Conservation (phyloP, 208 protist species). For the Leptomonas pyrrhocoris region DNA sequence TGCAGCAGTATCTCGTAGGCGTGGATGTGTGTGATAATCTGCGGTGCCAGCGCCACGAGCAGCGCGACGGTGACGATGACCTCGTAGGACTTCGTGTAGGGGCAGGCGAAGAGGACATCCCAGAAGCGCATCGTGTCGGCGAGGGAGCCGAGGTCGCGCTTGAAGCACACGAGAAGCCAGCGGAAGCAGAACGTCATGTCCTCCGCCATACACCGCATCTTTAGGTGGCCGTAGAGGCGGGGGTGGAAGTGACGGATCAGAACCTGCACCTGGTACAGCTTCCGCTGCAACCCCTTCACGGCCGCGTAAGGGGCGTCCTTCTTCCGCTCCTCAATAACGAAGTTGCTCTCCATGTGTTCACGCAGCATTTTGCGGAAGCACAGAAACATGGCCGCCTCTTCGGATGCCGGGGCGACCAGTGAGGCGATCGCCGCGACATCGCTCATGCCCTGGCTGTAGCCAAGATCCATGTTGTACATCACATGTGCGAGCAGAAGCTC, state of each 20-base stretch:
- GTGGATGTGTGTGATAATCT: slow-evolving; percentile 56
- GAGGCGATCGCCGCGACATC: slow-evolving; percentile 76
- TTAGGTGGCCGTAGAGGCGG: slow-evolving; percentile 65
- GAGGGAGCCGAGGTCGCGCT: slow-evolving; percentile 75
- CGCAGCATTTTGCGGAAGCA: slow-evolving; percentile 48
- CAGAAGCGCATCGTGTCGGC: slow-evolving; percentile 79
- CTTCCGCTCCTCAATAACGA: slow-evolving; percentile 53
- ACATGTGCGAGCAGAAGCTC: slow-evolving; percentile 82
- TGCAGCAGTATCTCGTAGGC: slow-evolving; percentile 65
- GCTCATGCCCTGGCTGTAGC: slow-evolving; percentile 92
- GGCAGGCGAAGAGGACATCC: slow-evolving; percentile 83
- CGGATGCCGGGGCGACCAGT: slow-evolving; percentile 36
- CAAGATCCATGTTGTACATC: slow-evolving; percentile 92
- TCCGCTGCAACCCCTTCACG: slow-evolving; percentile 46
- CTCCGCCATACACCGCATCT: slow-evolving; percentile 38
- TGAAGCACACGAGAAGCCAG: slow-evolving; percentile 87
- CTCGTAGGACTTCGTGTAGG: slow-evolving; percentile 69
- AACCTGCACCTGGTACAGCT: slow-evolving; percentile 46
- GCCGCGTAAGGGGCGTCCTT: slow-evolving; percentile 22
- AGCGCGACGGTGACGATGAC: slow-evolving; percentile 70
- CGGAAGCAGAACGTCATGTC: slow-evolving; percentile 91
- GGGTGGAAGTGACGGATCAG: slow-evolving; percentile 68
- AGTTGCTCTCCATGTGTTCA: slow-evolving; percentile 52
- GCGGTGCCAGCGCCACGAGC: slow-evolving; percentile 45
- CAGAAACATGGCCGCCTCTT: slow-evolving; percentile 34